These are phyloP conservation scores for Aeminium ludgeri DNA, from an alignment of 495 filamentous ascomycete species.

Conservation along the genomic window DNA sequence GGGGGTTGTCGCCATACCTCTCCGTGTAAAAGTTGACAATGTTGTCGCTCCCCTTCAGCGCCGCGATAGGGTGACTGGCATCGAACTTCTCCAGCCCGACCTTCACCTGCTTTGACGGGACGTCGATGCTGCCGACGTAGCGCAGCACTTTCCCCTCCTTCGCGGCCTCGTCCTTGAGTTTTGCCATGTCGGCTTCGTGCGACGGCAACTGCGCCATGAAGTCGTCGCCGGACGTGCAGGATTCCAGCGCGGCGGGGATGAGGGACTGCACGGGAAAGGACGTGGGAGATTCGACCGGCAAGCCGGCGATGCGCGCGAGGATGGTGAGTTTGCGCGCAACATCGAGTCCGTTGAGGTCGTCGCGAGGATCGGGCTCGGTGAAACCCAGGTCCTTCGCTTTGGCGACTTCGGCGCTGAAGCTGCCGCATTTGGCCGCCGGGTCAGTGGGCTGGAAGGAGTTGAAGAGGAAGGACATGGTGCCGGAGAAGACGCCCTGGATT, in stretches of 20 bases:
- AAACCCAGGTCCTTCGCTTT: slow-evolving; percentile 90
- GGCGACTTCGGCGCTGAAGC: slow-evolving; percentile 74
- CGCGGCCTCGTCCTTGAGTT: slow-evolving; percentile 58
- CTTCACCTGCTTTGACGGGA: slow-evolving; percentile 55
- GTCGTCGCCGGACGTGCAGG: slow-evolving; percentile 53
- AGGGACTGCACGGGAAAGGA: slow-evolving; percentile 83
- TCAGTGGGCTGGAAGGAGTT: slow-evolving; percentile 58
- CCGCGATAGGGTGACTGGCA: slow-evolving; percentile 57
- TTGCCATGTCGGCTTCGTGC: slow-evolving; percentile 73
- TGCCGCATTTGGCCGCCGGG: slow-evolving; percentile 34
- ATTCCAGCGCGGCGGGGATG: slow-evolving; percentile 68
- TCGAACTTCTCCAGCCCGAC: slow-evolving; percentile 66
- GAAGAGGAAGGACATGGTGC: slow-evolving; percentile 92
- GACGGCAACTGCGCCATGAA: slow-evolving; percentile 61
- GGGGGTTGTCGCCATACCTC: slow-evolving; percentile 72
- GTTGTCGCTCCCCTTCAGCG: slow-evolving; percentile 90
- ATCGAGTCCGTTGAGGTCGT: slow-evolving; percentile 91
- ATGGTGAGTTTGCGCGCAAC: slow-evolving; percentile 96
- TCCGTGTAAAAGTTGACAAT: slow-evolving; percentile 96
- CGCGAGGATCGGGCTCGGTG: slow-evolving; percentile 90
- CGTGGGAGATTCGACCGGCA: slow-evolving; percentile 59
- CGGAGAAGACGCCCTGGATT: slow-evolving; percentile 93
- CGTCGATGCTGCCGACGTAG: slow-evolving; percentile 85
- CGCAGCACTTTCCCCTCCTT: slow-evolving; percentile 79
- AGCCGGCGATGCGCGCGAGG: slow-evolving; percentile 62